Base-by-base conservation (phyloP, 164 flowering plant species). In the Aristolochia californica region DNA sequence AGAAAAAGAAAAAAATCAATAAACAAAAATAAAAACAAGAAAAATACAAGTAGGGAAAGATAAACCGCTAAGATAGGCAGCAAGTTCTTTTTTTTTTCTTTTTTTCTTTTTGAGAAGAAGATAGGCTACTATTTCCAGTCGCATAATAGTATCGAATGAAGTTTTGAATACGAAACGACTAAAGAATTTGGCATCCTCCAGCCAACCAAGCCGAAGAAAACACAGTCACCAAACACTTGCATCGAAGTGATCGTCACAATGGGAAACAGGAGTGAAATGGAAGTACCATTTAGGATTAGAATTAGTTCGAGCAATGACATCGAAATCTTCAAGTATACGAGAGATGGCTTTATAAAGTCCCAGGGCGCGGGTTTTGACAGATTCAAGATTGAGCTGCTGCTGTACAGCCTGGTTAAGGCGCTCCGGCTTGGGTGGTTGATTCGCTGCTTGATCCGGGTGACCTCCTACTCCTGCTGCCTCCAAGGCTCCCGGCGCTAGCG, bases 261-360 rank as follows among this genome's bases (percentile, higher is more conserved):
- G 25, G 34, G 44, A 59, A 13, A 21, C 11, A 15, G 34, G 5
- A 12, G 13, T 1, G 25, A 4, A 16, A 9, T 2, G 26, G 16
- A 47, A 4, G n/a, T 53, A 90, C 96, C 96, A 88, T 80, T 88
- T 91, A 43, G 97, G 98, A 24, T 63, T 63, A 57, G 94, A 63
- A 63, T 88, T 87, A 65, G 91, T 58, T 61, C 86, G 87, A 57
- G 83, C 75, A 24, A 82, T 65, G 66, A 66, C 77, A 48, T 87
- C 94, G 7, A 88, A 77, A 16, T 86, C 93, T 54, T 88, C 93
- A 24, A 88, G 90, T 60, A 91, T 86, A 59, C 93, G 91, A 70
- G 96, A 74, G 64, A 91, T 82, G 72, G 95, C 77, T 67, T 88
- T 91, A 80, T 50, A 83, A 53, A 91, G 87, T 56, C 91, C 77